These are phyloP conservation scores for Nyctanthes arbortristis DNA, from an alignment of 257 asterid genomes.

Conservation along the genomic window DNA sequence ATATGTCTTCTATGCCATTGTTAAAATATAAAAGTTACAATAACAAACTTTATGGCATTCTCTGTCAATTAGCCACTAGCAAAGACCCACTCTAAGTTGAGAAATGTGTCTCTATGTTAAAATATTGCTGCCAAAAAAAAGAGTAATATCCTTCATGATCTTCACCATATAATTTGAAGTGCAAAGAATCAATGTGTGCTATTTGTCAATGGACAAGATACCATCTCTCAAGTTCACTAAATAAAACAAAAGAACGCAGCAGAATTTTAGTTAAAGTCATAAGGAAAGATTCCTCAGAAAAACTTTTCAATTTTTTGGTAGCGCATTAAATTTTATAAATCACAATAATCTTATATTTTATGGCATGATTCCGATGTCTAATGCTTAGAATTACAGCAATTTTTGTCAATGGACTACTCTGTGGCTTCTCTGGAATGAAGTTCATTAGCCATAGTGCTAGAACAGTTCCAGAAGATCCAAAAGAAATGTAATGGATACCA, in stretches of 20 bases:
- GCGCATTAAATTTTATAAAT: neutral
- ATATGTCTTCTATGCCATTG: neutral
- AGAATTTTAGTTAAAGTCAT: constrained; percentile 4
- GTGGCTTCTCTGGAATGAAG: neutral
- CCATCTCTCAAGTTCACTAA: too few species aligned
- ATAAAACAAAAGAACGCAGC: constrained; percentile 1
- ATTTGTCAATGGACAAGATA: neutral
- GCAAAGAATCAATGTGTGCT: neutral
- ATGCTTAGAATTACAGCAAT: neutral
- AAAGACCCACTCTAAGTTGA: neutral
- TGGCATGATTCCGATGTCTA: neutral
- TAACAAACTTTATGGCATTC: neutral
- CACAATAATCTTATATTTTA: neutral
- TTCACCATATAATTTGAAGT: neutral
- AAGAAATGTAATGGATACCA: neutral
- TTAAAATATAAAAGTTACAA: neutral
- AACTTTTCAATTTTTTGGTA: neutral
- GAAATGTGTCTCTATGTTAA: neutral
- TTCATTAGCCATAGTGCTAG: neutral
- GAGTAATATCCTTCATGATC: neutral
- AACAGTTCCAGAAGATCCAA: neutral
- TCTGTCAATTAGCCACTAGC: neutral
- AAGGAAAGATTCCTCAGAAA: constrained; percentile 2
- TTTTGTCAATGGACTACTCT: neutral
- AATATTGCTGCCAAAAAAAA: neutral